Evolutionary conservation across 768 basidiomycete genomes (phyloP).

Genomic region (Russula brevipes): DNA sequence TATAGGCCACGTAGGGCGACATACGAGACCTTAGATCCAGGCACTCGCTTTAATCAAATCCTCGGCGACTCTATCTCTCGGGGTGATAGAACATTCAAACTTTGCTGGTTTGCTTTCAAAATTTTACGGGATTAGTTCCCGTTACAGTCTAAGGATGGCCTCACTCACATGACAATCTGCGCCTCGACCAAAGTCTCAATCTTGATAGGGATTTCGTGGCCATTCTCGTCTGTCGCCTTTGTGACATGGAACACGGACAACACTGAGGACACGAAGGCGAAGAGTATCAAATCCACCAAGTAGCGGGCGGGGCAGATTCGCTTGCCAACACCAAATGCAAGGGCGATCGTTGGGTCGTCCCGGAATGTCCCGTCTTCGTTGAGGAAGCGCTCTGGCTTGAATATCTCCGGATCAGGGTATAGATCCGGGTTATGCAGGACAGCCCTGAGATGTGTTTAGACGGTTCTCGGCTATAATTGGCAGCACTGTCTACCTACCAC

Average conservation of each 20-base stretch:
- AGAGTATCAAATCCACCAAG: slow-evolving; percentile 9
- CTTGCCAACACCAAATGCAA: slow-evolving; percentile 5
- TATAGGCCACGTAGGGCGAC: too few species aligned
- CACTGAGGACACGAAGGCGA: neutral
- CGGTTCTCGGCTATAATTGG: too few species aligned
- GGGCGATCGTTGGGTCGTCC: neutral
- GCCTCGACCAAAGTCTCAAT: neutral
- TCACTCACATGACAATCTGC: neutral
- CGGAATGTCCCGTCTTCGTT: neutral
- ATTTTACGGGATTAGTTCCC: neutral
- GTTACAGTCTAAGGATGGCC: neutral
- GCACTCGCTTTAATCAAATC: neutral
- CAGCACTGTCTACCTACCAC: neutral
- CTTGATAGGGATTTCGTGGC: slow-evolving; percentile 7
- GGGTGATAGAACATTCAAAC: slow-evolving; percentile 7
- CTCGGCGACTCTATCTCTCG: slow-evolving; percentile 5
- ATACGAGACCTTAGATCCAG: neutral
- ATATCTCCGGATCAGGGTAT: slow-evolving; percentile 12
- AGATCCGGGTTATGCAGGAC: slow-evolving; percentile 7
- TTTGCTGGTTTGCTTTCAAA: neutral
- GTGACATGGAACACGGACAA: slow-evolving; percentile 2
- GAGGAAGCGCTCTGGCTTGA: slow-evolving; percentile 8
- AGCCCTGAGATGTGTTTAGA: slow-evolving; percentile 5
- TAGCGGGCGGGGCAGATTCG: slow-evolving; percentile 17
- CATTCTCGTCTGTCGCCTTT: slow-evolving; percentile 4